Base-by-base conservation (phyloP, 805 yeast species). In the Metschnikowia baotianmanensis region DNA sequence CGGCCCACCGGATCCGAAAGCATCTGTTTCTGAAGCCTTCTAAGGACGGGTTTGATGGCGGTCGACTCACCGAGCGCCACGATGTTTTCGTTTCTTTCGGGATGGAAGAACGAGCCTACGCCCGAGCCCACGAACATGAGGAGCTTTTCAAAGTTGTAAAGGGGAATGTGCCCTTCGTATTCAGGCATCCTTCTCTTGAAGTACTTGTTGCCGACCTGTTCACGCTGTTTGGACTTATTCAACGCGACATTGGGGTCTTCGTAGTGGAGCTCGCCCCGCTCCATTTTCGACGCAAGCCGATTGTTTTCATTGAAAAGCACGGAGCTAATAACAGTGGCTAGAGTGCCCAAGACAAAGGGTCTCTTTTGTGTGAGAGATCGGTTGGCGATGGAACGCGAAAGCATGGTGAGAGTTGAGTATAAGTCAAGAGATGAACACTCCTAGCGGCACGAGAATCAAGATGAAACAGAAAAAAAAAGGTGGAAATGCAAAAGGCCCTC, bases 31-130 rank as follows among this genome's bases (percentile, higher is more conserved):
- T 87, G 79, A 42, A 93, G 62, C 12, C 71, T 63, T 16, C 69
- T 71, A 38, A 95, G 71, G 24, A 89, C 78, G 22, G 72, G 74
- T 8, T 83, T 80, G 29, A 84, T 69, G 6, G 96, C 96, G 0
- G 96, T 84, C 12, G 91, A 80, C 59, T 93, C 99, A 1, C 99
- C 99, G 51, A 86, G 69, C 27, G 86, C 89, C 17, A 83, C 89
- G 43, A 86, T 83, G 53, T 82, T 80, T 45, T 78, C 79, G 43
- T 86, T 86, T 41, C 82, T 64, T 52, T 83, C 88, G 5, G 93
- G 95, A 54, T 84, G 89, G 36, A 77, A 68, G 53, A 70, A 80
- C 0, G 96, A 83, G 18, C 90, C 91, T 15, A 86, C 56, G 1
- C 95, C 87, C 3, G 95, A 83, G 1, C 88, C 82, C 0, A 72